Conservation (phyloP, 2,329 filamentous ascomycete genomes). For the Fusarium euwallaceae region DNA sequence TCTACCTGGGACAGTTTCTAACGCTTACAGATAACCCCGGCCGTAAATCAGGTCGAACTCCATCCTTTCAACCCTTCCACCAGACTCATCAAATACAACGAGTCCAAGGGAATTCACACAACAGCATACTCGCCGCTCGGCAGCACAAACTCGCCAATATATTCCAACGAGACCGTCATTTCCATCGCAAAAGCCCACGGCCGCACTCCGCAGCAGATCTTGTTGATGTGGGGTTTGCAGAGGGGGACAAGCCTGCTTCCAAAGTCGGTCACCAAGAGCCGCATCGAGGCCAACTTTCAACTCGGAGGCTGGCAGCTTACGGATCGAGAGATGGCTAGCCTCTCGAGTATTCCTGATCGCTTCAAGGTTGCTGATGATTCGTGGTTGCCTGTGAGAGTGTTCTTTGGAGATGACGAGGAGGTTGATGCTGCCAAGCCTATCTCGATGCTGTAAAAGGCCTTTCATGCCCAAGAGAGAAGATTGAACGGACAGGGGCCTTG, state of each 20-base stretch:
- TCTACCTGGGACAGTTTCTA: too few species aligned
- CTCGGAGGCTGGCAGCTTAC: neutral
- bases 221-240: slow-evolving; percentile 9
- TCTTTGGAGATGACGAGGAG: slow-evolving; percentile 3
- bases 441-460: neutral
- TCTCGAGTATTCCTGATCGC: neutral
- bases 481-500: neutral
- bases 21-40: slow-evolving; percentile 63
- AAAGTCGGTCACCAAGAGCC: neutral
- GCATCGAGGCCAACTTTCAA: neutral
- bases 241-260: slow-evolving; percentile 6
- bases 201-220: slow-evolving; percentile 2
- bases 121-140: slow-evolving; percentile 12
- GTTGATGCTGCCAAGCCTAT: neutral
- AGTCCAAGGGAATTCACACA: slow-evolving; percentile 2
- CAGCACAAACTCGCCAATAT: slow-evolving; percentile 11
- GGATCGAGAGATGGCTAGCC: neutral
- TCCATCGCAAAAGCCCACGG: neutral
- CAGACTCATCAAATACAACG: slow-evolving; percentile 1
- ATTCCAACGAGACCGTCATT: neutral
- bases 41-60: slow-evolving; percentile 77
- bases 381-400: slow-evolving; percentile 4
- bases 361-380: slow-evolving; percentile 13
- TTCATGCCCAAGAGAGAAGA: neutral
- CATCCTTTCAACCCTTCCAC: slow-evolving; percentile 63